Conservation (phyloP, 2,329 filamentous ascomycete genomes). For the Ceratocystis ficicola region DNA sequence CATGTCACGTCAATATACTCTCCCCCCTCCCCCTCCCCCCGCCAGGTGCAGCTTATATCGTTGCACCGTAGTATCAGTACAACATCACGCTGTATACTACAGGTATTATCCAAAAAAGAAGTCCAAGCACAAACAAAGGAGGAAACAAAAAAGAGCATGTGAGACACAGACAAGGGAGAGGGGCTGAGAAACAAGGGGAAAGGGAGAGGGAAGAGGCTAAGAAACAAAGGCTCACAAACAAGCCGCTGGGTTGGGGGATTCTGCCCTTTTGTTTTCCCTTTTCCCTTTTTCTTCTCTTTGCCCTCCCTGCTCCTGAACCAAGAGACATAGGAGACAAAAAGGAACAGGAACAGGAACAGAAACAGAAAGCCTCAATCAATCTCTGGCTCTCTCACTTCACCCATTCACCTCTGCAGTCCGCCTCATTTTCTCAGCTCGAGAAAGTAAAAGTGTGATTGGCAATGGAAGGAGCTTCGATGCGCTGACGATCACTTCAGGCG, state of each 20-base stretch:
- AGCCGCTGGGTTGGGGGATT: too few species aligned
- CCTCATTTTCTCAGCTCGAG: conserved; percentile 2
- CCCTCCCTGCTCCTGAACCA: too few species aligned
- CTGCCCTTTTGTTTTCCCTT: too few species aligned
- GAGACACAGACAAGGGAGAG: background rate
- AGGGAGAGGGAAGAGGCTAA: background rate
- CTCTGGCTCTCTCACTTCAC: background rate
- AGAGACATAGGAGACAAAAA: too few species aligned
- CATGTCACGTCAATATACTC: conserved; percentile 5
- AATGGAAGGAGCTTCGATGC: conserved; percentile 11
- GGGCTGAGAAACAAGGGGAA: background rate
- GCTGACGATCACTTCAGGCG: background rate
- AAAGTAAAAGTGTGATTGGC: conserved; percentile 6
- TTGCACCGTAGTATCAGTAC: background rate
- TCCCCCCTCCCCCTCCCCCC: background rate
- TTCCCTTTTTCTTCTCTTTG: background rate
- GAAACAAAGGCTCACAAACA: background rate
- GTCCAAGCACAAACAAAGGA: conserved; percentile 4
- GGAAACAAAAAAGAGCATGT: background rate
- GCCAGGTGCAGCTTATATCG: background rate
- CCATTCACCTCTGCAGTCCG: background rate
- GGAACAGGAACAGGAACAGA: too few species aligned
- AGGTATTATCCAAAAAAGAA: background rate
- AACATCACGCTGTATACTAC: background rate
- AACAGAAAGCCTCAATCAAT: background rate